Conservation (phyloP, 2,329 filamentous ascomycete genomes). For the Cladobotryum protrusum region DNA sequence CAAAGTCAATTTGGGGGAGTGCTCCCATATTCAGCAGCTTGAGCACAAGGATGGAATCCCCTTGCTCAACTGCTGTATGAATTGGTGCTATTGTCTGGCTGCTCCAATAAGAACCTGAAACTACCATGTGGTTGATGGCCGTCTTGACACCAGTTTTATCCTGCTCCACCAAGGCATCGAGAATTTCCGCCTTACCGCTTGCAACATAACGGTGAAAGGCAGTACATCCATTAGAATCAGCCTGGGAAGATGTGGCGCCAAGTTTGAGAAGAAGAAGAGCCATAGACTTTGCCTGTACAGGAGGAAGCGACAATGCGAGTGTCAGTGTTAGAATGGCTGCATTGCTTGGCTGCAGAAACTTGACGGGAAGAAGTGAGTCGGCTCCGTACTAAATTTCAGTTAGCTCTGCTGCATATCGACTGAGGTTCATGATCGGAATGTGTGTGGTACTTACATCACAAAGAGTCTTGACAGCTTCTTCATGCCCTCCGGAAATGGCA, state of each 20-base stretch:
- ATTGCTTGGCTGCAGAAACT: conserved; percentile 49
- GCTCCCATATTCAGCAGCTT: conserved; percentile 61
- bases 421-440: not conserved
- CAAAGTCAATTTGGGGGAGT: conserved; percentile 52
- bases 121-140: conserved; percentile 59
- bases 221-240: conserved; percentile 58
- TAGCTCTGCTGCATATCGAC: conserved; percentile 5
- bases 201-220: conserved; percentile 59
- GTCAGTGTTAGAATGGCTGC: conserved; percentile 63
- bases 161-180: conserved; percentile 45
- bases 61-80: conserved; percentile 49
- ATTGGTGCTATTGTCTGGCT: conserved; percentile 43
- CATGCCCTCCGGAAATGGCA: conserved; percentile 68
- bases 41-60: conserved; percentile 46
- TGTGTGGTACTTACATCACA: conserved; percentile 43
- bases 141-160: conserved; percentile 56
- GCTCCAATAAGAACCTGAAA: conserved; percentile 30
- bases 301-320: conserved; percentile 59
- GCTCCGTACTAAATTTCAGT: conserved; percentile 59
- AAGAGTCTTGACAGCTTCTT: conserved; percentile 61
- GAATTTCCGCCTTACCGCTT: conserved; percentile 39
- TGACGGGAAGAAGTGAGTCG: conserved; percentile 69
- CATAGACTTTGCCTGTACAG: conserved; percentile 60
- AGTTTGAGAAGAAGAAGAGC: conserved; percentile 57
- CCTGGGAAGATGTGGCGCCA: conserved; percentile 68